Evolutionary conservation across 2,329 filamentous ascomycete genomes (phyloP).

Genomic region (Pestalotiopsis sp.): DNA sequence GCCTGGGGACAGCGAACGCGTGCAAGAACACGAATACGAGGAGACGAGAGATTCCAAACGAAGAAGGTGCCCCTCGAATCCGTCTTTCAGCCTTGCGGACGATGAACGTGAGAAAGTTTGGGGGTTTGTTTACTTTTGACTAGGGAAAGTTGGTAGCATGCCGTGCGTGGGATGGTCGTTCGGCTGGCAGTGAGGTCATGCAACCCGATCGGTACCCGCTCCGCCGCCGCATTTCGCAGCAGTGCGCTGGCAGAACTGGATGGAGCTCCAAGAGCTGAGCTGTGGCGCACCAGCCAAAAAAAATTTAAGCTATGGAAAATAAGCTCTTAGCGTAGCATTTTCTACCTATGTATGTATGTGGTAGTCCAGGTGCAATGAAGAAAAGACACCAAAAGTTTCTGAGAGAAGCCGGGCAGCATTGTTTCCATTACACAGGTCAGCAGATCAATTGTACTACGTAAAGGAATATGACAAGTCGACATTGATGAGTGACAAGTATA

Average conservation of each 20-base stretch:
- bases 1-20: background rate
- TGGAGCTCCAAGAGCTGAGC: background rate
- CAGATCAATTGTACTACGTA: background rate
- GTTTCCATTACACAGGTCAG: background rate
- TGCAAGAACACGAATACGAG: slow-evolving; percentile 6
- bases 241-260: background rate
- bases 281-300: background rate
- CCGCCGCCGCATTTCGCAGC: background rate
- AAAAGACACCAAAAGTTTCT: background rate
- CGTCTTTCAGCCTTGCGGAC: background rate
- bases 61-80: background rate
- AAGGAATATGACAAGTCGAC: background rate
- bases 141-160: background rate
- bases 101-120: background rate
- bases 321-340: background rate
- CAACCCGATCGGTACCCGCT: background rate
- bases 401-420: background rate
- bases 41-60: background rate
- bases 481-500: background rate
- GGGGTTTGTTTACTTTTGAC: background rate
- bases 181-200: background rate
- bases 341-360: background rate
- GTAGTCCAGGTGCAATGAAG: background rate
- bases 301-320: background rate
- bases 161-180: background rate